Percentiles rank a stretch among this genome's conserved stretches.
Conservation (phyloP, 108 stramenopile genomes). For the Fistulifera pelliculosa region DNA sequence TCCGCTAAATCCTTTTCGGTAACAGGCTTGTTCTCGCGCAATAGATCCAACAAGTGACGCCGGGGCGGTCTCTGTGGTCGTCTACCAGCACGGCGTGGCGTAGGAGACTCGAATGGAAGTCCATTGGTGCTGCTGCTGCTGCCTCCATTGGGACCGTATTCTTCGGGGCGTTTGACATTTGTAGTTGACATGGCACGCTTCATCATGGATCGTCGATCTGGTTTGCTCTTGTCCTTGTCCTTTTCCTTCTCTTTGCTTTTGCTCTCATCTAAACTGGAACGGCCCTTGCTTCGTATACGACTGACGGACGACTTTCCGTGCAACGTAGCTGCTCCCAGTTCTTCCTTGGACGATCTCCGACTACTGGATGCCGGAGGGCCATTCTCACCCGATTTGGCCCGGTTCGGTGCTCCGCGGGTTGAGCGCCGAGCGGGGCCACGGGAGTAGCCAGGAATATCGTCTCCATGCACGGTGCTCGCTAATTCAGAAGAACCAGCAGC, state of each 20-base stretch:
- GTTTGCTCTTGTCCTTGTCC: background rate
- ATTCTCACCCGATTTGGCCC: background rate
- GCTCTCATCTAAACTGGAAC: background rate
- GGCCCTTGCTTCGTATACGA: background rate
- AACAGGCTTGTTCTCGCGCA: constrained; percentile 9
- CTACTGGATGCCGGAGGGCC: background rate
- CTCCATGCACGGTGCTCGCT: constrained; percentile 1
- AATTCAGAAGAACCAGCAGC: background rate
- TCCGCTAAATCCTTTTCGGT: constrained; percentile 4
- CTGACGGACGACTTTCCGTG: background rate
- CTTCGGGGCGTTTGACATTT: constrained; percentile 13
- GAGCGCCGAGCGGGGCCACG: background rate
- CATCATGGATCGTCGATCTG: constrained; percentile 17
- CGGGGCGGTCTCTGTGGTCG: background rate
- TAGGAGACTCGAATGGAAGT: background rate
- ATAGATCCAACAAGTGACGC: constrained; percentile 3
- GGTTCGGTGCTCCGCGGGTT: no score
- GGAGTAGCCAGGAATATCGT: background rate
- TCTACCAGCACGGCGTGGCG: background rate
- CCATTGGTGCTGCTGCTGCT: background rate
- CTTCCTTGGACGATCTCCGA: background rate
- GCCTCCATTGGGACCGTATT: background rate
- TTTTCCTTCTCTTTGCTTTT: background rate
- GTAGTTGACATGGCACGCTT: constrained; percentile 13
- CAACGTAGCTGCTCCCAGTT: background rate